Evolutionary conservation across 106 monocot genomes (phyloP).

Genomic region (Apostasia ramifera): DNA sequence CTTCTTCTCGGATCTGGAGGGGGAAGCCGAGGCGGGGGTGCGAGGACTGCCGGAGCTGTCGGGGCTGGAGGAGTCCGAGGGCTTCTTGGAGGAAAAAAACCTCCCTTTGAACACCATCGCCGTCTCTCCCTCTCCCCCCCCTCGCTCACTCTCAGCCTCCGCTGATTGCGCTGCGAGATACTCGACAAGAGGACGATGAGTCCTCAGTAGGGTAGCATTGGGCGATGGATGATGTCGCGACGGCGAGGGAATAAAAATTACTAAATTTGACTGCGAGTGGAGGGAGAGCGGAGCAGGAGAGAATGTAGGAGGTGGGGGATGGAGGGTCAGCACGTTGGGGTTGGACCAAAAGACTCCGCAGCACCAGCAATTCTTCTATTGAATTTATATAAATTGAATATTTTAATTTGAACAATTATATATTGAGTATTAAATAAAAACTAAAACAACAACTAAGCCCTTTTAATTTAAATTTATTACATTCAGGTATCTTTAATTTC

Average conservation of each 20-base stretch:
- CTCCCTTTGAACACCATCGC: constrained; percentile 76
- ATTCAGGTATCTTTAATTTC: not conserved
- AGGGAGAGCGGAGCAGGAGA: not conserved
- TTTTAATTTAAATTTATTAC: not conserved
- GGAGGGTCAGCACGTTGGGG: not conserved
- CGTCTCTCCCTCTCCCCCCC: not conserved
- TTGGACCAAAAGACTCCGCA: not conserved
- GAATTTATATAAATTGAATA: not conserved
- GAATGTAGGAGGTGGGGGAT: not conserved
- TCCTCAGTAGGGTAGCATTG: not conserved
- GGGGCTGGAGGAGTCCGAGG: constrained; percentile 43
- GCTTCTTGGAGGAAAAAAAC: constrained; percentile 81
- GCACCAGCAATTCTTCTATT: not conserved
- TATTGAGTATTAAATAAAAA: not conserved
- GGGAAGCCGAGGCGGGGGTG: constrained; percentile 43
- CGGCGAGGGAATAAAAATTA: not conserved
- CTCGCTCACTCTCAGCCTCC: not conserved
- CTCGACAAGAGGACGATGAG: not conserved
- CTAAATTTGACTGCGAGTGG: not conserved
- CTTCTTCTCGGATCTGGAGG: constrained; percentile 63
- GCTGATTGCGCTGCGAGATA: not conserved
- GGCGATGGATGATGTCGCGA: too few species aligned
- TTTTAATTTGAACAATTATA: not conserved
- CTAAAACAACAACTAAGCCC: not conserved
- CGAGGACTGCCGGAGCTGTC: constrained; percentile 63